These are phyloP conservation scores for Chiua virens DNA, from an alignment of 768 basidiomycete species.

Conservation along the genomic window DNA sequence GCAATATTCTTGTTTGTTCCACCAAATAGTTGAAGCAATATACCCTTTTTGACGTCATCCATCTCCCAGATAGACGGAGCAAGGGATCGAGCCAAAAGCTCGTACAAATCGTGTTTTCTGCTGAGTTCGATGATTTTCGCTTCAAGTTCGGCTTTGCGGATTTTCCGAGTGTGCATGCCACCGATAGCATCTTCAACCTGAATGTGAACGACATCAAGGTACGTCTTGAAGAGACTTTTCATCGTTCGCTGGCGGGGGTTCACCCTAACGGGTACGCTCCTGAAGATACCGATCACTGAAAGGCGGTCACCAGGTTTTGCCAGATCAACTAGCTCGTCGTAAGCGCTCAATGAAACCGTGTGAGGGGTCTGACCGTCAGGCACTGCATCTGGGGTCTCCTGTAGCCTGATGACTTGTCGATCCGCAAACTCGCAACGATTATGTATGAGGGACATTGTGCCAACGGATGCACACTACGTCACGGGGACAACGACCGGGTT, in stretches of 20 bases:
- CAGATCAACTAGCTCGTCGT: conserved; percentile 97
- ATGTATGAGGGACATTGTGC: conserved; percentile 94
- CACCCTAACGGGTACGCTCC: conserved; percentile 92
- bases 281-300: conserved; percentile 88
- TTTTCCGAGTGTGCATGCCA: conserved; percentile 35
- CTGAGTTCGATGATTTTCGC: conserved; percentile 73
- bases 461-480: conserved; percentile 87
- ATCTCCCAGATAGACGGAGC: conserved; percentile 97
- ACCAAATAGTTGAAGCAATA: conserved; percentile 92
- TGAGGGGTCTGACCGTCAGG: conserved; percentile 99
- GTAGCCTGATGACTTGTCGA: conserved; percentile 90
- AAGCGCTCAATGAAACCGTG: conserved; percentile 95
- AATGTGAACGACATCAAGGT: conserved; percentile 92
- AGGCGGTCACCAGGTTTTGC: conserved; percentile 94
- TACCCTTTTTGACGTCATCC: conserved; percentile 99
- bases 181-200: conserved; percentile 53
- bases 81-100: conserved; percentile 76
- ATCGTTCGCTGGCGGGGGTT: conserved; percentile 90
- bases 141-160: conserved; percentile 71
- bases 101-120: conserved; percentile 78
- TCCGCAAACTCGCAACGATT: conserved; percentile 97
- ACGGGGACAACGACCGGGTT: conserved; percentile 88
- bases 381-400: conserved; percentile 97
- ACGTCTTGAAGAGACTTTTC: conserved; percentile 97
- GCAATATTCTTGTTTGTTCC: conserved; percentile 97